Conservation (phyloP, 495 filamentous ascomycete species). For the Aspergillus bridgeri region DNA sequence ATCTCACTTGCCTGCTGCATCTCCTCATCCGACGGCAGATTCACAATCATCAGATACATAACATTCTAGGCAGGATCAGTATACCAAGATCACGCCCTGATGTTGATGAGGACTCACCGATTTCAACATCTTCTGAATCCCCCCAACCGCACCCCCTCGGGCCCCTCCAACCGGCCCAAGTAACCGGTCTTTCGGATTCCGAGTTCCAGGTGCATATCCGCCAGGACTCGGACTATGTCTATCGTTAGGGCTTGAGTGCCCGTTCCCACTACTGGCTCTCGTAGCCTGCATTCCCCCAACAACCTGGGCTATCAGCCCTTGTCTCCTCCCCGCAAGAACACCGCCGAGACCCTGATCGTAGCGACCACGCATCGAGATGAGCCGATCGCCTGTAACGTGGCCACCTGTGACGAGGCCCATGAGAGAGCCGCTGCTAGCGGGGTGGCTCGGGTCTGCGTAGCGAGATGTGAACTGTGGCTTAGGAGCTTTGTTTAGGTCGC, state of each 20-base stretch:
- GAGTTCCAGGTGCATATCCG: neutral
- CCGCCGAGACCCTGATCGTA: neutral
- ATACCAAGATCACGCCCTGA: neutral
- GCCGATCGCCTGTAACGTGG: slow-evolving; percentile 19
- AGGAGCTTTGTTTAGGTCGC: slow-evolving; percentile 21
- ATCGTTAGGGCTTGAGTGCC: neutral
- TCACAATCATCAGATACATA: slow-evolving; percentile 50
- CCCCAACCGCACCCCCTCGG: neutral
- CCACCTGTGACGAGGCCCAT: slow-evolving; percentile 44
- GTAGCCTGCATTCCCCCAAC: neutral
- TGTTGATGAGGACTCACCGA: slow-evolving; percentile 15
- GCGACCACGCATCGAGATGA: neutral
- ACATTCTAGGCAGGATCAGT: slow-evolving; percentile 34
- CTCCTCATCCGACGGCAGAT: slow-evolving; percentile 47
- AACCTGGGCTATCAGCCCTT: neutral
- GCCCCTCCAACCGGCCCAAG: too few relatives aligned
- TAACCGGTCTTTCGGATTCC: neutral
- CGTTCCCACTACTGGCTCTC: neutral
- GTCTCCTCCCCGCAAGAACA: neutral
- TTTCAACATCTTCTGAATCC: slow-evolving; percentile 22
- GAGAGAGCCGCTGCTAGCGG: slow-evolving; percentile 36
- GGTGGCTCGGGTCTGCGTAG: slow-evolving; percentile 54
- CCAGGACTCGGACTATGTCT: neutral
- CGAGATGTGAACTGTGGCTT: slow-evolving; percentile 42
- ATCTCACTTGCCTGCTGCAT: slow-evolving; percentile 25